Base-by-base conservation (phyloP, 2,329 filamentous ascomycete genomes). In the Myriosclerotinia duriaeana region DNA sequence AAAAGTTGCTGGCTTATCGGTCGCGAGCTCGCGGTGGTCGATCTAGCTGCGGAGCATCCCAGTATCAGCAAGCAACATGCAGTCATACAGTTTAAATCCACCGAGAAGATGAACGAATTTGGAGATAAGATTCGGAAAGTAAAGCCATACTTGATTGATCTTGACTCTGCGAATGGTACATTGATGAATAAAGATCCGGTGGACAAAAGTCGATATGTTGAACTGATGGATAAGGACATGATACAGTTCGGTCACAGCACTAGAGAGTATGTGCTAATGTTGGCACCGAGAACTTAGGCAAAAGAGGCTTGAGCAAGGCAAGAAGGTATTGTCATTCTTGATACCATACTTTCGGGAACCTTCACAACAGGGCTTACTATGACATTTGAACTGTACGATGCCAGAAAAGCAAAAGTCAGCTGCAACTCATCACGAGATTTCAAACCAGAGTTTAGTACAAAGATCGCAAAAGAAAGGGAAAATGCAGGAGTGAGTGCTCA, bases 41-140 rank as follows among this genome's bases (percentile, higher is more conserved):
- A 99, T 76, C 82, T 97, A 66, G 81, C 87, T 2, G 86, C 96
- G 9, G 92, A 96, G 75, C 94, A 99, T 76, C 93, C 93, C 0
- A 97, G 92, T 78, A 88, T 93, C 74, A 96, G 92, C 77, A 96
- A 96, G 78, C 95, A 99, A 79, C 95, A 99, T 77, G 94, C 94
- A 0, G 95, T 93, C 11, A 85, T 99, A 53, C 95, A 99, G 77
- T 99, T 99, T 75, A 87, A 95, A 48, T 89, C 92, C 75, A 86
- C 90, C 26, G 90, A 92, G 74, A 93, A 89, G 78, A 86, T 86
- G 69, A 92, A 96, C 72, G 92, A 97, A 78, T 96, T 86, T 76
- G 93, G 93, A 30, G 93, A 97, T 76, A 90, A 88, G 75, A 83
- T 89, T 67, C 92, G 91, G 30, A 89, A 83, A 69, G 90, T 93